Percentiles rank a stretch among this genome's conserved stretches.
phyloP scores from a whole-genome alignment of 2,329 filamentous ascomycete genomes.

The Paecilomyces niveus region DNA sequence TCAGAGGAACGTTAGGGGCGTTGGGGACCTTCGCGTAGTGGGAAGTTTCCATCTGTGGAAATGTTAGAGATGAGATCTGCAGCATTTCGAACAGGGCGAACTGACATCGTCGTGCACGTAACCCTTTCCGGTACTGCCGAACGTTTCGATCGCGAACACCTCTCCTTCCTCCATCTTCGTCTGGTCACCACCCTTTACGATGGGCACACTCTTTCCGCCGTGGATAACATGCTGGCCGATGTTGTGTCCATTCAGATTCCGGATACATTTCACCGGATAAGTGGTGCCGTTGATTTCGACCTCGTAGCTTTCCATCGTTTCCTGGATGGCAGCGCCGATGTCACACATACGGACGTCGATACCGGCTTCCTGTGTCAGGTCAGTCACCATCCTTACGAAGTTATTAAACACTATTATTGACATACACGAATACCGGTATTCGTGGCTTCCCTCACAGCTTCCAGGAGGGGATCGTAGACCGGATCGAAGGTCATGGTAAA shows the following conservation, averaged over 20 bases:
- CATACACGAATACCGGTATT: conserved; percentile 64
- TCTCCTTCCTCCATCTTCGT: conserved; percentile 99
- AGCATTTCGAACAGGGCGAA: conserved; percentile 4
- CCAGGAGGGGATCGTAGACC: conserved; percentile 60
- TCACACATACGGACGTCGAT: conserved; percentile 87
- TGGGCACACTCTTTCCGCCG: conserved; percentile 84
- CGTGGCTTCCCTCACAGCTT: conserved; percentile 61
- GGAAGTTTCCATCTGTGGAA: conserved; percentile 62
- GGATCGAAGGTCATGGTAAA: conserved; percentile 64
- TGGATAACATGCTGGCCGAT: conserved; percentile 87
- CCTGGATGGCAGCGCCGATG: conserved; percentile 76
- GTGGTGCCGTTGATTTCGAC: conserved; percentile 73
- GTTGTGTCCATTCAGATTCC: conserved; percentile 82
- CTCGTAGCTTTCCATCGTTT: conserved; percentile 90
- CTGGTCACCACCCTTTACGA: conserved; percentile 78
- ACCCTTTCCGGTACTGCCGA: conserved; percentile 86
- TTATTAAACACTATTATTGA: neutral
- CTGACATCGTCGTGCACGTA: conserved; percentile 77
- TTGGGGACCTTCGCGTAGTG: conserved; percentile 76
- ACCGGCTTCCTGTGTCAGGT: conserved; percentile 62
- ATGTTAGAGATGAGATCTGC: conserved; percentile 4
- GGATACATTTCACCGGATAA: conserved; percentile 75
- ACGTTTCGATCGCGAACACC: conserved; percentile 91
- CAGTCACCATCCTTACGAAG: conserved; percentile 2
- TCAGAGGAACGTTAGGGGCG: conserved; percentile 66